Conservation (phyloP, 2,329 filamentous ascomycete species). For the Didymella segeticola region DNA sequence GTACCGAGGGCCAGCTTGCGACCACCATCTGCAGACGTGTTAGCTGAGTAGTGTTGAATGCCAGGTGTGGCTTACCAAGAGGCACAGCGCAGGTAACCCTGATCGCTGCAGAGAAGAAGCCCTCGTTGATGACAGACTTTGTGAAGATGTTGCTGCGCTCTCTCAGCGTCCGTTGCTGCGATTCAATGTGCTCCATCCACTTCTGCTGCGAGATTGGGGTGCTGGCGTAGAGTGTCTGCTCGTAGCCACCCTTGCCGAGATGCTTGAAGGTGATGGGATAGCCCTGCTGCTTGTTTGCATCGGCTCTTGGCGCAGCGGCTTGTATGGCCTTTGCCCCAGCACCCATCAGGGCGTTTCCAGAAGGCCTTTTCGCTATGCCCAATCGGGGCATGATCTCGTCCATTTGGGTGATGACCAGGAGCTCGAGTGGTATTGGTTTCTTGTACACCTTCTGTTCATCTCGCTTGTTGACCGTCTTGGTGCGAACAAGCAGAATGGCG, state of each 20-base stretch:
- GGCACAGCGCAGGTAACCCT: constrained; percentile 94
- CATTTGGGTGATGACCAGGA: constrained; percentile 95
- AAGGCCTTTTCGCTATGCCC: constrained; percentile 83
- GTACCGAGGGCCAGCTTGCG: constrained; percentile 94
- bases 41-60: constrained; percentile 15
- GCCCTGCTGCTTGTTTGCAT: constrained; percentile 67
- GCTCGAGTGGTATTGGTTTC: constrained; percentile 91
- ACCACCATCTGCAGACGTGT: constrained; percentile 74
- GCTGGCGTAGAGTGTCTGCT: constrained; percentile 85
- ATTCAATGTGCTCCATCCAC: constrained; percentile 95
- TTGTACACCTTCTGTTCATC: constrained; percentile 96
- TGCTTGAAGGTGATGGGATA: constrained; percentile 97
- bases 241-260: constrained; percentile 93
- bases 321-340: constrained; percentile 57
- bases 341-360: constrained; percentile 72
- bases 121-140: constrained; percentile 74
- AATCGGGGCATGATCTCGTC: constrained; percentile 87
- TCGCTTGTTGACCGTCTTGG: constrained; percentile 89
- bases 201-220: constrained; percentile 89
- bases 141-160: constrained; percentile 75
- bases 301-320: constrained; percentile 47
- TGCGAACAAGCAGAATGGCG: constrained; percentile 86
- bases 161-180: constrained; percentile 84
- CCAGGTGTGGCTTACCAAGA: constrained; percentile 67
- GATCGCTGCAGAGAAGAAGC: constrained; percentile 89